Conservation (phyloP, 2,329 filamentous ascomycete species). For the Xylaria sp. region DNA sequence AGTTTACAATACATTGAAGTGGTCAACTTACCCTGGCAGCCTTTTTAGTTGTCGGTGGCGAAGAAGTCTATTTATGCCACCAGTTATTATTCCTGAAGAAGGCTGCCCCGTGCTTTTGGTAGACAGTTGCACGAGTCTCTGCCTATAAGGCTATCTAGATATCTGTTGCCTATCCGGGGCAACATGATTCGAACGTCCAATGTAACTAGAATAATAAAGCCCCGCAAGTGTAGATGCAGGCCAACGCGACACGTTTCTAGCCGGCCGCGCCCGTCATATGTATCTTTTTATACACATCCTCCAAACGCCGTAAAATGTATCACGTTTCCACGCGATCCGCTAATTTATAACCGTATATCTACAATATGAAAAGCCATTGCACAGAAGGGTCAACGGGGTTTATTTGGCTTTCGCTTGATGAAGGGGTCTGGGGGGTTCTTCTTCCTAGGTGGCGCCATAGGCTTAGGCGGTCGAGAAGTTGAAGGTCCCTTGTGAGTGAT, state of each 20-base stretch:
- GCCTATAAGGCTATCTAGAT: constrained; percentile 20
- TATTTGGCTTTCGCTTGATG: constrained; percentile 47
- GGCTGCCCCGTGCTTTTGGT: constrained; percentile 10
- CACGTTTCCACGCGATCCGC: background rate
- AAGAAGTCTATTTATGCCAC: constrained; percentile 13
- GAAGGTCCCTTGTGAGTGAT: constrained; percentile 40
- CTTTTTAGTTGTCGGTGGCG: constrained; percentile 8
- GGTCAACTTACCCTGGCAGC: constrained; percentile 28
- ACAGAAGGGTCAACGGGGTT: constrained; percentile 36
- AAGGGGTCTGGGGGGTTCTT: constrained; percentile 43
- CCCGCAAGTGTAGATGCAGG: constrained; percentile 15
- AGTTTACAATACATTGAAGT: background rate
- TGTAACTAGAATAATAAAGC: constrained; percentile 9
- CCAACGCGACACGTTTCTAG: constrained; percentile 4
- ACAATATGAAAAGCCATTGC: constrained; percentile 3
- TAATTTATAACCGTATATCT: constrained; percentile 16
- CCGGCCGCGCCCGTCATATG: constrained; percentile 1
- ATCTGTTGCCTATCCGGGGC: background rate
- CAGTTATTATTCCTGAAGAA: constrained; percentile 10
- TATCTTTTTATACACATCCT: constrained; percentile 5
- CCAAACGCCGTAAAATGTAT: constrained; percentile 35
- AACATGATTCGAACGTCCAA: background rate
- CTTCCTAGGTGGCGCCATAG: constrained; percentile 34
- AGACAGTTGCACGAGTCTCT: constrained; percentile 10
- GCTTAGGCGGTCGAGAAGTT: constrained; percentile 37